Percentiles rank a stretch among this genome's conserved stretches.
Evolutionary conservation across 2,329 filamentous ascomycete species (phyloP).

Genomic region (Eutypella sp.): DNA sequence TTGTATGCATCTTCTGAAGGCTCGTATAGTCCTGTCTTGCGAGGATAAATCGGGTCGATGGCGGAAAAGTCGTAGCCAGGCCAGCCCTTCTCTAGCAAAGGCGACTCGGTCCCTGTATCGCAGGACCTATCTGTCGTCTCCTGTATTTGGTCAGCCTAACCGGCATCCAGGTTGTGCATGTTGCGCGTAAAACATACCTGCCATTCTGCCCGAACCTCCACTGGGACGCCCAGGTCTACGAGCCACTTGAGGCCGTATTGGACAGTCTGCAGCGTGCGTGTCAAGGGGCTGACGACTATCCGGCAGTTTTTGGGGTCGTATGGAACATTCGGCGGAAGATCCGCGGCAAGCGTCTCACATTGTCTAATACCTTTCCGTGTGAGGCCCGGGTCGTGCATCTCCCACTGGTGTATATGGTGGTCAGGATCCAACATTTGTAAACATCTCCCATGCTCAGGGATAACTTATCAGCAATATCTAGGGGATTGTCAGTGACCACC

Average conservation of each 20-base stretch:
- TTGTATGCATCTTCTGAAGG: slow-evolving; percentile 22
- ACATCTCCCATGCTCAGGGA: slow-evolving; percentile 1
- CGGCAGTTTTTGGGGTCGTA: slow-evolving; percentile 18
- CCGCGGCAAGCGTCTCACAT: slow-evolving; percentile 19
- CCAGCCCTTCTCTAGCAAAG: slow-evolving; percentile 21
- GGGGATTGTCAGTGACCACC: slow-evolving; percentile 5
- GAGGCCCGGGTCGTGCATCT: slow-evolving; percentile 23
- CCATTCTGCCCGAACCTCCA: slow-evolving; percentile 28
- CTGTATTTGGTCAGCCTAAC: slow-evolving; percentile 9
- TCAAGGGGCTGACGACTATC: slow-evolving; percentile 27
- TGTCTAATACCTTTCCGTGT: slow-evolving; percentile 24
- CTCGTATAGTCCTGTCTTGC: slow-evolving; percentile 27
- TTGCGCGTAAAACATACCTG: slow-evolving; percentile 19
- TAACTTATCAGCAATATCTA: slow-evolving; percentile 27
- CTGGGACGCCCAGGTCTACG: slow-evolving; percentile 19
- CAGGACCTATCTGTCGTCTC: slow-evolving; percentile 28
- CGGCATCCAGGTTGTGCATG: not conserved
- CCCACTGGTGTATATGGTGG: slow-evolving; percentile 23
- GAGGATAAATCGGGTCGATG: slow-evolving; percentile 26
- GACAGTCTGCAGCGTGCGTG: slow-evolving; percentile 25
- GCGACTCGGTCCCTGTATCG: slow-evolving; percentile 21
- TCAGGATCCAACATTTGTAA: slow-evolving; percentile 12
- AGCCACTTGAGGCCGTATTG: slow-evolving; percentile 25
- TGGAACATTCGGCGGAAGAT: slow-evolving; percentile 18
- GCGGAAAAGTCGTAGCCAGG: slow-evolving; percentile 26